Evolutionary conservation across 1,139 yeast species (phyloP).

Genomic region (Candida mesenterica): DNA sequence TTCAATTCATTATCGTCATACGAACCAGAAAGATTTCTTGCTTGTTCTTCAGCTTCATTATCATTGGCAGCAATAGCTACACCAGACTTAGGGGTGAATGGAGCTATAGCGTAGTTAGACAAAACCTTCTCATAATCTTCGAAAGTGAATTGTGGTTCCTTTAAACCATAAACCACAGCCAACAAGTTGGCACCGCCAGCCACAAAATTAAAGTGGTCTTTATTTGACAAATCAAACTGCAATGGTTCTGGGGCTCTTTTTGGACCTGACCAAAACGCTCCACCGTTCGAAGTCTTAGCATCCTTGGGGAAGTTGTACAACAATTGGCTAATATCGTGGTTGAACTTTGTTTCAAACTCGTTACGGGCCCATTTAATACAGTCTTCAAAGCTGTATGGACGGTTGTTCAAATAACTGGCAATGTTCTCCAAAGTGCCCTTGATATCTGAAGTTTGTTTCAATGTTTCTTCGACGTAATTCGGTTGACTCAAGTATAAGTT

Average conservation of each 20-base stretch:
- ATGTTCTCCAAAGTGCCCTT: conserved; percentile 83
- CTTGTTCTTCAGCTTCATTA: conserved; percentile 81
- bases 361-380: conserved; percentile 94
- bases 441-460: conserved; percentile 90
- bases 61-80: conserved; percentile 86
- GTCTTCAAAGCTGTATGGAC: conserved; percentile 89
- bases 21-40: conserved; percentile 43
- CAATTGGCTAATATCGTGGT: conserved; percentile 83
- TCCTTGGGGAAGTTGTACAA: conserved; percentile 93
- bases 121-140: conserved; percentile 52
- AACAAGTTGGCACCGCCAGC: conserved; percentile 89
- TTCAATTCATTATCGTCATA: conserved; percentile 59
- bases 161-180: conserved; percentile 86
- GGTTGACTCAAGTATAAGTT: conserved; percentile 89
- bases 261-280: conserved; percentile 97
- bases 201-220: conserved; percentile 77
- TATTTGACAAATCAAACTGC: conserved; percentile 68
- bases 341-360: conserved; percentile 82
- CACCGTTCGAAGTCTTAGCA: conserved; percentile 86
- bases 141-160: conserved; percentile 44
- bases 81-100: conserved; percentile 72
- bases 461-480: conserved; percentile 83
- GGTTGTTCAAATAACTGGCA: conserved; percentile 65
- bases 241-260: conserved; percentile 93
- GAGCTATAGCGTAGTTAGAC: conserved; percentile 38